phyloP scores from a whole-genome alignment of 2,329 filamentous ascomycete genomes.

The Ambrosiella xylebori region DNA sequence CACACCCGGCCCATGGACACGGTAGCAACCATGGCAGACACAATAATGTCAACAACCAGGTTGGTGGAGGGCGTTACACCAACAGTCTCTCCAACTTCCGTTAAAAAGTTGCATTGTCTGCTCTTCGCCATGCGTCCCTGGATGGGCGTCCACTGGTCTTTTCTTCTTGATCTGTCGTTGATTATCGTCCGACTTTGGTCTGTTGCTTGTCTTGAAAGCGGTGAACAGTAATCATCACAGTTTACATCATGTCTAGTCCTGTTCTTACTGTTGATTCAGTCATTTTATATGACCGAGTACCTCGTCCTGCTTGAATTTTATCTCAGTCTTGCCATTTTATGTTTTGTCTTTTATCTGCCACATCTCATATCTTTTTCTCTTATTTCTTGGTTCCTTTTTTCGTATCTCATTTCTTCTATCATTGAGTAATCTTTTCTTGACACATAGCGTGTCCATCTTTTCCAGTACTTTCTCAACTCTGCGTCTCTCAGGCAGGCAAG shows the following conservation, averaged over 20 bases:
- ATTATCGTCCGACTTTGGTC: background rate
- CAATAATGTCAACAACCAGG: background rate
- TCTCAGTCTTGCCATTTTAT: background rate
- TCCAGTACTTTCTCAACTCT: background rate
- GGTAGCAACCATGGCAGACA: background rate
- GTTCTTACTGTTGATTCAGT: background rate
- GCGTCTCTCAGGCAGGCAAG: too few species aligned
- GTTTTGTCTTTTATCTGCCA: background rate
- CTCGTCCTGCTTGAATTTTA: background rate
- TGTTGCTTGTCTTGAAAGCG: background rate
- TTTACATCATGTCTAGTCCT: background rate
- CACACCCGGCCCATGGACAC: background rate
- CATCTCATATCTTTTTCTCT: background rate
- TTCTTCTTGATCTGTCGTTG: background rate
- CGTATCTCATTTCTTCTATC: background rate
- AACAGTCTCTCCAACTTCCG: background rate
- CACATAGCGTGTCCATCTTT: background rate
- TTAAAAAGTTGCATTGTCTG: background rate
- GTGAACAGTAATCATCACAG: too few species aligned
- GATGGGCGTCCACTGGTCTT: too few species aligned
- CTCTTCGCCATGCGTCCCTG: background rate
- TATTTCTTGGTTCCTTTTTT: conserved; percentile 3
- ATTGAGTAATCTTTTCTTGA: background rate
- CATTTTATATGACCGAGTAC: background rate
- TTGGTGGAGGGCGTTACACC: background rate